These are phyloP conservation scores for Stentor roeselii DNA, from an alignment of 73 alveolate genomes.

Conservation along the genomic window DNA sequence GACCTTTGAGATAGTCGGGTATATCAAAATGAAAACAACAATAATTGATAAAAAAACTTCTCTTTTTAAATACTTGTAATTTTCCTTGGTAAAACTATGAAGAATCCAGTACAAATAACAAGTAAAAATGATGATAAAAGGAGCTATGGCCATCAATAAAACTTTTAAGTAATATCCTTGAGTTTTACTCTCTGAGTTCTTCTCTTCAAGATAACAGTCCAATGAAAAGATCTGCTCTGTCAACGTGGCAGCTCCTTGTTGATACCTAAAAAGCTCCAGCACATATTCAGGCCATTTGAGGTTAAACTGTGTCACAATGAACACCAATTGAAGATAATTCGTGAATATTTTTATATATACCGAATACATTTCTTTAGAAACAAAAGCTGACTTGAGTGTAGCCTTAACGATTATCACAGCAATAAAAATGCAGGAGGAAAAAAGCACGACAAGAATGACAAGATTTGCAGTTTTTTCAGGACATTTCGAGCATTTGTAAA, in stretches of 20 bases:
- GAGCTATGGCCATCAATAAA: no score
- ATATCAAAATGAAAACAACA: no score
- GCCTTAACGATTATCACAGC: background rate
- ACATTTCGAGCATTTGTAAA: slow-evolving; percentile 32
- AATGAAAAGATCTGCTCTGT: slow-evolving; percentile 37
- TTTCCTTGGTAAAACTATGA: no score
- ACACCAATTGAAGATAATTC: slow-evolving; percentile 27
- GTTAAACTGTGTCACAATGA: background rate
- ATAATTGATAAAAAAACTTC: no score
- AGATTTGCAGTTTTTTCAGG: slow-evolving; percentile 24
- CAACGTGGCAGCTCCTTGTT: background rate
- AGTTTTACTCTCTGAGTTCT: no score
- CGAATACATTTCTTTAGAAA: background rate
- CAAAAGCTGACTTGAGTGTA: background rate
- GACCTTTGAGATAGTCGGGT: no score
- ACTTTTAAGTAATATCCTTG: no score
- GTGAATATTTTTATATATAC: slow-evolving; percentile 21
- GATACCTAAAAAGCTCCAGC: background rate
- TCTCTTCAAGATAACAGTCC: no score
- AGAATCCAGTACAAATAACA: no score
- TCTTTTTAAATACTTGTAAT: no score
- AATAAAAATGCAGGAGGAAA: no score
- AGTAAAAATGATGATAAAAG: no score
- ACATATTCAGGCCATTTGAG: slow-evolving; percentile 11
- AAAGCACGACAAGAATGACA: background rate